Evolutionary conservation across 2,329 filamentous ascomycete species (phyloP).

Genomic region (Phoma sp.): DNA sequence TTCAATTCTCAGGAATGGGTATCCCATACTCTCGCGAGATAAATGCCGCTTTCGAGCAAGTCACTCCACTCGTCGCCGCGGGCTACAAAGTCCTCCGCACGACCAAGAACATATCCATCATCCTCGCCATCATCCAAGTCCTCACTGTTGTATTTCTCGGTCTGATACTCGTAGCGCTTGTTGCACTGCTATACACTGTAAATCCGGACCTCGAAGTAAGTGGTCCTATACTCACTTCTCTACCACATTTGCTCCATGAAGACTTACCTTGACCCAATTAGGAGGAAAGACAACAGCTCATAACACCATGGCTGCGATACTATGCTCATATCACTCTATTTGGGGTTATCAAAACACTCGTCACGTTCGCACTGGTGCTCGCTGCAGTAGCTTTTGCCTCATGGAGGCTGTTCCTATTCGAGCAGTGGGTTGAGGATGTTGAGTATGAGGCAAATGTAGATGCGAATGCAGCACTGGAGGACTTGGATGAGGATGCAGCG

Average conservation of each 20-base stretch:
- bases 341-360: slow-evolving; percentile 22
- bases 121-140: slow-evolving; percentile 56
- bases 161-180: slow-evolving; percentile 47
- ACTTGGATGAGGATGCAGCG: slow-evolving; percentile 17
- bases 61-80: slow-evolving; percentile 58
- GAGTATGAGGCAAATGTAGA: slow-evolving; percentile 41
- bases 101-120: slow-evolving; percentile 57
- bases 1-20: slow-evolving; percentile 48
- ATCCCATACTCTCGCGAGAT: slow-evolving; percentile 61
- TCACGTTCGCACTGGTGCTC: slow-evolving; percentile 6
- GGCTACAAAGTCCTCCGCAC: slow-evolving; percentile 58
- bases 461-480: slow-evolving; percentile 38
- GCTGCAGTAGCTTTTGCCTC: slow-evolving; percentile 8
- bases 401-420: slow-evolving; percentile 31
- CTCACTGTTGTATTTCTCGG: slow-evolving; percentile 52
- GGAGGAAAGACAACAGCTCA: slow-evolving; percentile 48
- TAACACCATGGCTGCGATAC: slow-evolving; percentile 52
- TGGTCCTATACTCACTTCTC: not conserved
- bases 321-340: slow-evolving; percentile 32
- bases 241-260: too few species aligned
- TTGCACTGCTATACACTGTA: slow-evolving; percentile 53
- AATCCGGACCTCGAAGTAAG: slow-evolving; percentile 55
- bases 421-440: slow-evolving; percentile 32
- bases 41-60: slow-evolving; percentile 59
- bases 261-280: not conserved